These are phyloP conservation scores for Bisporella sp. DNA, from an alignment of 2,329 filamentous ascomycete genomes.

Conservation along the genomic window DNA sequence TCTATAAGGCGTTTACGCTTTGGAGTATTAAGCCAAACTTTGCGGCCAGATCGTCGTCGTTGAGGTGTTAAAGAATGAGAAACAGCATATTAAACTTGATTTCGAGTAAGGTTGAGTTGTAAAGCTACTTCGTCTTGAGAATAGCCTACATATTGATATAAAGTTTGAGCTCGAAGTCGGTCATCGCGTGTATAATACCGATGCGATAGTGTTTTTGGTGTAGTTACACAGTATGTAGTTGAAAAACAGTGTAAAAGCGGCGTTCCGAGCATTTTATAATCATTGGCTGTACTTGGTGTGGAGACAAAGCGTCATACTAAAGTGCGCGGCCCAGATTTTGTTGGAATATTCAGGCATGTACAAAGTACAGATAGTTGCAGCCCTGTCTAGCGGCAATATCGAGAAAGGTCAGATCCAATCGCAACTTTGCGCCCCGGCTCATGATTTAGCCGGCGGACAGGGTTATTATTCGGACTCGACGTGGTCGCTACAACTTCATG, in stretches of 20 bases:
- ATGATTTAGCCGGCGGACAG: too few species aligned
- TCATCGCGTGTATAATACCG: constrained; percentile 6
- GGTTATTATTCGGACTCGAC: too few species aligned
- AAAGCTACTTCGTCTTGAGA: constrained; percentile 7
- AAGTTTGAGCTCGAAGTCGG: constrained; percentile 6
- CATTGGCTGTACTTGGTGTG: neutral
- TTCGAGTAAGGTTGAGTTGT: constrained; percentile 3
- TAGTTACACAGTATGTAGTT: constrained; percentile 1
- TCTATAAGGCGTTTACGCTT: constrained; percentile 12
- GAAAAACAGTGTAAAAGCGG: neutral
- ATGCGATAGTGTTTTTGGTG: constrained; percentile 4
- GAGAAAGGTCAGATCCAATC: too few species aligned
- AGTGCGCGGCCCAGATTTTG: too few species aligned
- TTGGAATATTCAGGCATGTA: too few species aligned
- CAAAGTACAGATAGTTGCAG: too few species aligned
- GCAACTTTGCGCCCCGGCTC: too few species aligned
- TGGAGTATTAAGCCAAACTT: constrained; percentile 3
- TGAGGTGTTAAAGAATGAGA: constrained; percentile 10
- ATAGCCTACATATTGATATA: constrained; percentile 8
- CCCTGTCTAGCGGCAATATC: too few species aligned
- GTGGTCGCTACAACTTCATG: too few species aligned
- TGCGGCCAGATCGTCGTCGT: constrained; percentile 2
- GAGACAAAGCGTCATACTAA: neutral
- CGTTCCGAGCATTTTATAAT: neutral
- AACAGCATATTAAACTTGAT: constrained; percentile 10